phyloP scores from a whole-genome alignment of 345 rosid genomes.

The Psidium guajava region DNA sequence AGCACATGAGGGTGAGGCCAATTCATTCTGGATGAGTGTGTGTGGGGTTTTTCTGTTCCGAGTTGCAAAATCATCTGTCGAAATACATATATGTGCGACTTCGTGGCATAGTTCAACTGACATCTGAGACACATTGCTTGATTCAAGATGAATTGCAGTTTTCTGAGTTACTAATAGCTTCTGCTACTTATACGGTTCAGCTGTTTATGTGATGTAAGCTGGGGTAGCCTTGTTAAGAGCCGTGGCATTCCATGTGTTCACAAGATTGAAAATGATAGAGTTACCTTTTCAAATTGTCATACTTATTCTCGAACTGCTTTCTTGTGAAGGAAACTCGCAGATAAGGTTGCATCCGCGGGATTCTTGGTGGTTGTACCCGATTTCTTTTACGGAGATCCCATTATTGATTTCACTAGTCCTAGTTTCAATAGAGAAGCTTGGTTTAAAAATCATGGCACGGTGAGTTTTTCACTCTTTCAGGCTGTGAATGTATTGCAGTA shows the following conservation, averaged over 20 bases:
- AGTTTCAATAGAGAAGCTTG: constrained; percentile 5
- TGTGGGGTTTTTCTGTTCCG: not conserved
- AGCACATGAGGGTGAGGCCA: not conserved
- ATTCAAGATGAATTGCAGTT: not conserved
- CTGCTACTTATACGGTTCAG: not conserved
- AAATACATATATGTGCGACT: not conserved
- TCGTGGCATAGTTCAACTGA: not conserved
- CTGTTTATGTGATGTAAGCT: not conserved
- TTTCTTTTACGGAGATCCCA: constrained; percentile 6
- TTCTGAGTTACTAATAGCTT: not conserved
- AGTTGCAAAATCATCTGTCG: not conserved
- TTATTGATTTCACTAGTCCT: not conserved
- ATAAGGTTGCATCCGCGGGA: constrained; percentile 24
- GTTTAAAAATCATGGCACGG: constrained; percentile 5
- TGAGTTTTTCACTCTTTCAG: not conserved
- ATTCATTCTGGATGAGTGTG: not conserved
- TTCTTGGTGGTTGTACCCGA: constrained; percentile 23
- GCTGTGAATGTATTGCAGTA: not conserved
- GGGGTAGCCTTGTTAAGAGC: not conserved
- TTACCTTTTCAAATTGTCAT: not conserved
- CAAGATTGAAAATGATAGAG: not conserved
- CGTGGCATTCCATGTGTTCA: not conserved
- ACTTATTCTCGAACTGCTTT: not conserved
- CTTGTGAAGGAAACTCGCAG: constrained; percentile 23
- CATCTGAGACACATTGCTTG: not conserved